Evolutionary conservation across 805 yeast species (phyloP).

Genomic region (Candida silvatica): DNA sequence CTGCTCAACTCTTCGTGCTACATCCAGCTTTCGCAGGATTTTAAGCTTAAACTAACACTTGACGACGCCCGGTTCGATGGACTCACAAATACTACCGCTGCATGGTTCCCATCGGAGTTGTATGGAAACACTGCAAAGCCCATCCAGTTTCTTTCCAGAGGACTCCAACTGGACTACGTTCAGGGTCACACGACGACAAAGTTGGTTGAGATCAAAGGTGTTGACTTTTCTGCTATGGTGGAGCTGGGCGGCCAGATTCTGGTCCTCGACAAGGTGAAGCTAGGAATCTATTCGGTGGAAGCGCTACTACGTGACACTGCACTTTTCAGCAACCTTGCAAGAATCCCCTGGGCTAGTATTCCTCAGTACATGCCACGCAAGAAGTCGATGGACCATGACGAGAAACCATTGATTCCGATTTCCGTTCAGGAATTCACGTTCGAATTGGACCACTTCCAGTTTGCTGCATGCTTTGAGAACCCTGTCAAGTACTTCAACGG

Average conservation of each 20-base stretch:
- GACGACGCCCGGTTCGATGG: conserved; percentile 22
- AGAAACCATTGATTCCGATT: no score
- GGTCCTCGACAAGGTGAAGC: conserved; percentile 3
- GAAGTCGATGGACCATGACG: no score
- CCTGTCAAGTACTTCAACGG: conserved; percentile 23
- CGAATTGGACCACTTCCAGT: conserved; percentile 6
- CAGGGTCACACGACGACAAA: conserved; percentile 7
- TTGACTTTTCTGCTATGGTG: conserved; percentile 9
- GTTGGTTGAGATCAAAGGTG: conserved; percentile 11
- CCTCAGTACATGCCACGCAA: no score
- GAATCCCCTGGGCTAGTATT: conserved; percentile 1
- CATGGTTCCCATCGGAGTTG: conserved; percentile 8
- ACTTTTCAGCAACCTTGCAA: conserved; percentile 11
- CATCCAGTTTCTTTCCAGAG: conserved; percentile 12
- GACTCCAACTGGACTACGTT: conserved; percentile 12
- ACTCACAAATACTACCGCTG: conserved; percentile 15
- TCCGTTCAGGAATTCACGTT: neutral
- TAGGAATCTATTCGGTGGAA: conserved; percentile 9
- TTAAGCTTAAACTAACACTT: conserved; percentile 8
- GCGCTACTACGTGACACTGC: conserved; percentile 7
- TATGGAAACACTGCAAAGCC: conserved; percentile 12
- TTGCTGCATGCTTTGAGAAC: conserved; percentile 20
- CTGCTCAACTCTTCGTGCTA: conserved; percentile 12
- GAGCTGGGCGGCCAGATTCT: conserved; percentile 5
- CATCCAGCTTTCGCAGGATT: conserved; percentile 8